Conservation (phyloP, 2,329 filamentous ascomycete species). For the Arthrobotrys musiformis region DNA sequence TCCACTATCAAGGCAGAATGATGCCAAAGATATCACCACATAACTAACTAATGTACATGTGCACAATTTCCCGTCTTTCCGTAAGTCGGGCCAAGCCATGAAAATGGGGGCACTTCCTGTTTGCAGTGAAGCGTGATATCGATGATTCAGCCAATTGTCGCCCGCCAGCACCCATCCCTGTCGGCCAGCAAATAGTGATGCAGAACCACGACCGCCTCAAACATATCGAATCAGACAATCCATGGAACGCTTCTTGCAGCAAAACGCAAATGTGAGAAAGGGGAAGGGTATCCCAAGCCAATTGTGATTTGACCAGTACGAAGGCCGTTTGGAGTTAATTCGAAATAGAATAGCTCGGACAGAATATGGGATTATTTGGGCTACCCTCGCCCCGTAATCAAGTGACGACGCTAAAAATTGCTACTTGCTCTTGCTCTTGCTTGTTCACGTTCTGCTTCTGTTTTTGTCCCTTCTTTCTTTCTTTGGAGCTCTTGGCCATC, state of each 20-base stretch:
- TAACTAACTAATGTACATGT: not conserved
- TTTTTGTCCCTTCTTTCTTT: not conserved
- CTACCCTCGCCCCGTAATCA: slow-evolving; percentile 24
- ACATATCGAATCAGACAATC: slow-evolving; percentile 41
- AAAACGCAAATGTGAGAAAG: slow-evolving; percentile 9
- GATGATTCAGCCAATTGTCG: slow-evolving; percentile 35
- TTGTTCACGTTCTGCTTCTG: not conserved
- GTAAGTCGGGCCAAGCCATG: slow-evolving; percentile 10
- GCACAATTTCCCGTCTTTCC: slow-evolving; percentile 18
- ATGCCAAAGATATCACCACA: slow-evolving; percentile 21
- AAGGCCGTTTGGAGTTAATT: slow-evolving; percentile 11
- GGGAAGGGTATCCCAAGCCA: slow-evolving; percentile 12
- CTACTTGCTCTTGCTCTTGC: slow-evolving; percentile 2
- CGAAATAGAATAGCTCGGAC: not conserved
- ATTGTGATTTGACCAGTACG: slow-evolving; percentile 28
- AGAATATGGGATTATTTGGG: not conserved
- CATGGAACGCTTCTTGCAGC: slow-evolving; percentile 35
- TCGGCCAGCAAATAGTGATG: slow-evolving; percentile 54
- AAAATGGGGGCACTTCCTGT: slow-evolving; percentile 26
- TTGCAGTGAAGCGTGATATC: slow-evolving; percentile 20
- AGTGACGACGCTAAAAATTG: slow-evolving; percentile 17
- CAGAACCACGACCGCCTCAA: slow-evolving; percentile 51
- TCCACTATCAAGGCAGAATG: slow-evolving; percentile 15
- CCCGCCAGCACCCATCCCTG: slow-evolving; percentile 53
- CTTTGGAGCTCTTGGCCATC: slow-evolving; percentile 46